Base-by-base conservation (phyloP, 768 basidiomycete genomes). In the Suillus plorans region DNA sequence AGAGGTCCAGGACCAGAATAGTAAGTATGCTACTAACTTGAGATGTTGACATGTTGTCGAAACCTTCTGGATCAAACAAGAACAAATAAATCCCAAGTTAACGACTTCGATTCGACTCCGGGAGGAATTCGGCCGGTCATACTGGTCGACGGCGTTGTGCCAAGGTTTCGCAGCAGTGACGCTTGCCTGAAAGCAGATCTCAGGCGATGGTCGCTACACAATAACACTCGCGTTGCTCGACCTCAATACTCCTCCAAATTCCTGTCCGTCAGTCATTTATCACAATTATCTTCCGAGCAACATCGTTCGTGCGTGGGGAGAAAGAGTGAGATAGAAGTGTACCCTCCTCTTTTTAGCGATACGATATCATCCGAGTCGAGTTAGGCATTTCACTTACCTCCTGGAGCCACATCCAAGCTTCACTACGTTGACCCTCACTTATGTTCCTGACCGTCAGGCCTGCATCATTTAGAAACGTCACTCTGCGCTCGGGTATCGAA, bases 251-350 rank as follows among this genome's bases (percentile, higher is more conserved):
- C 58, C 86, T 93, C 7, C 88, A 89, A 65, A 85, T 86, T 55
- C 83, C 94, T 18, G 86, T 92, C 76, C 84, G 0, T 82, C 86
- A 0, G 83, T 86, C 52, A 87, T 25, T 25, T 14, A 25, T 16
- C 25, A 50, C 25, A 64, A 92, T 95, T 4, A 80, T 95, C 31
- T 77, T 91, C 55, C 86, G 92, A 41, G 94, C 91, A 0, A 81
- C 87, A 16, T 81, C 82, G 9, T 94, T 95, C 66, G 84, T 95
- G 7, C 92, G 95, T 70, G 85, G 86, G 8, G 91, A 95, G 72
- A 87, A 97, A n/a, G 95, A 95, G 84, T 89, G 28, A 52, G 50
- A 6, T 28, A 95, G 95, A 91, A 92, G 72, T 97, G 94, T 68
- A 80, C 81, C 4, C 89, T 86, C 87, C 68, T 76, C 79, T 8